Base-by-base conservation (phyloP, 345 rosid genomes). In the Gossypium bickii region DNA sequence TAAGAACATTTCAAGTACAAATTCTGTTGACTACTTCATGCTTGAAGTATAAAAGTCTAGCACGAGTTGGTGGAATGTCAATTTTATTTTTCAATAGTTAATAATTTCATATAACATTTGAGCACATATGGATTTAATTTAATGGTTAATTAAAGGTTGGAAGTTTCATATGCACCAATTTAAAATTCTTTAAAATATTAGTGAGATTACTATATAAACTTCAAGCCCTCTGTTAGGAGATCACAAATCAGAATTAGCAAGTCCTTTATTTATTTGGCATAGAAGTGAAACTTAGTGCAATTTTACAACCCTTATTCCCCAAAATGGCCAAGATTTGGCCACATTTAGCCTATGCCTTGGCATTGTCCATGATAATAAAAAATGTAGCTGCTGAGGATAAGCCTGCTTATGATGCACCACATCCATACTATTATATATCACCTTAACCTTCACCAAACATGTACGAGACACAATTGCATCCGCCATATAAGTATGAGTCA, bases 241-340 rank as follows among this genome's bases (percentile, higher is more conserved):
- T 66, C 34, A 22, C 70, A 20, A 22, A 45, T 44, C 9, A 66
- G 12, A 66, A 66, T 11, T 4, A 66, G 29, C 22, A 20, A 20
- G 20, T 20, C 20, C 20, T 20, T 20, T 20, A 20, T 20, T 20
- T 64, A 9, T 64, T 38, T 41, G 45, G 45, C 7, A 69, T 51
- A 13, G 1, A 34, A 52, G 61, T 34, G 63, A 8, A 9, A 27
- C 27, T 12, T 20, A 18, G 43, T 49, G 22, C 43, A 48, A 44
- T 49, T 25, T 68, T 0, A 34, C 25, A 44, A 25, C 45, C 13
- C 44, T 8, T 24, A 3, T 16, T 22, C 52, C 15, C 38, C 18
- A 51, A 79, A 58, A 79, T 81, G 87, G 83, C 85, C 82, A 85
- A 67, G n/a, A 34, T 71, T 67, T 81, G 83, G 88, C 82, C 74